Percentiles rank a stretch among this genome's conserved stretches.
Conservation (phyloP, 352 stramenopile genomes). For the Lagenidium giganteum region DNA sequence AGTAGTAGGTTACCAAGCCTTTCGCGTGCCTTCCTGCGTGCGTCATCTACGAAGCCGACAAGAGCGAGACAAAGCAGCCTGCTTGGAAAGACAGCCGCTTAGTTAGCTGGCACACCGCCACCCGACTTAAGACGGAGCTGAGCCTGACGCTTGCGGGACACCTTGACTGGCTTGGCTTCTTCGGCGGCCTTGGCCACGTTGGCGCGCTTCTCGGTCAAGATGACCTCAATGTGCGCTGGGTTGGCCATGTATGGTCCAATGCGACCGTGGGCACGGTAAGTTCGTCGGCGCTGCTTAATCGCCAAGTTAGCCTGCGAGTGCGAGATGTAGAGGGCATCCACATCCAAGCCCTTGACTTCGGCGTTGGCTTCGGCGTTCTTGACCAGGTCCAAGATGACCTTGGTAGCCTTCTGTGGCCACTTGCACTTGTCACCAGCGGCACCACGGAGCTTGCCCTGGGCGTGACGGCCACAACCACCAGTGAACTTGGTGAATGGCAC, state of each 20-base stretch:
- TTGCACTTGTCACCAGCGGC: conserved; percentile 93
- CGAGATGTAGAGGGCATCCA: conserved; percentile 92
- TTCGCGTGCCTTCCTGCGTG: conserved; percentile 14
- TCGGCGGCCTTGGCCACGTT: conserved; percentile 89
- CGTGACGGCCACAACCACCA: conserved; percentile 95
- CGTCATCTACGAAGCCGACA: too few relatives aligned
- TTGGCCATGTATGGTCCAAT: conserved; percentile 97
- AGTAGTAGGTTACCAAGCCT: conserved; percentile 29
- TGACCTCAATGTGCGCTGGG: conserved; percentile 98
- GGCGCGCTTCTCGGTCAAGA: conserved; percentile 93
- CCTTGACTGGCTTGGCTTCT: conserved; percentile 69
- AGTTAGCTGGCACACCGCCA: conserved; percentile 64
- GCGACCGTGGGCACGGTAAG: conserved; percentile 94
- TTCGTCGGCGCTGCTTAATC: conserved; percentile 95
- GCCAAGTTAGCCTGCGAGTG: conserved; percentile 96
- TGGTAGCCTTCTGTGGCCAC: conserved; percentile 97
- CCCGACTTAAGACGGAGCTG: conserved; percentile 77
- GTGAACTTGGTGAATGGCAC: conserved; percentile 98
- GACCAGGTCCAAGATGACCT: conserved; percentile 96
- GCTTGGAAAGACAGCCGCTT: conserved; percentile 22
- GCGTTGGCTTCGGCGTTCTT: conserved; percentile 98
- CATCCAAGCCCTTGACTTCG: conserved; percentile 95
- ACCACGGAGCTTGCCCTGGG: conserved; percentile 92
- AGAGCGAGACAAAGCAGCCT: neutral
- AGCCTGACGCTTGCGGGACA: conserved; percentile 76